Percentiles rank a stretch among this genome's conserved stretches.
Conservation (phyloP, 2,329 filamentous ascomycete genomes). For the Cladophialophora immunda region DNA sequence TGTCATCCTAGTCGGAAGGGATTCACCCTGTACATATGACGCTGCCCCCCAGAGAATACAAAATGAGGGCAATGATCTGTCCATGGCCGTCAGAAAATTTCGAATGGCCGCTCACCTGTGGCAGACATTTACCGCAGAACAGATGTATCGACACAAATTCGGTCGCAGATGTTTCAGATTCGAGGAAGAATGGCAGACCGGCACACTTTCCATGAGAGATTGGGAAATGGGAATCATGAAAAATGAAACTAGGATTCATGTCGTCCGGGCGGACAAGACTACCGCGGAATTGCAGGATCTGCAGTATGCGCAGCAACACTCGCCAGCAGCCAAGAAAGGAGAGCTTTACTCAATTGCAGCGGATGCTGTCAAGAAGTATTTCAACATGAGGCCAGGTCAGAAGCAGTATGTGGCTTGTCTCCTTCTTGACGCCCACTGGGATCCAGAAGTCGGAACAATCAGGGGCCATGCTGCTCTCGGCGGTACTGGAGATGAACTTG, state of each 20-base stretch:
- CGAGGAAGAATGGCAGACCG: conserved; percentile 93
- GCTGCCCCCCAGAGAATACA: conserved; percentile 77
- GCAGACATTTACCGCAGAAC: conserved; percentile 96
- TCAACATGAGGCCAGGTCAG: conserved; percentile 77
- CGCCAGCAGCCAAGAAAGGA: conserved; percentile 72
- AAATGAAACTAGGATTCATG: conserved; percentile 88
- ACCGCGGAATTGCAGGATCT: conserved; percentile 83
- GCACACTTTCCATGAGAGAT: conserved; percentile 80
- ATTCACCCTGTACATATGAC: conserved; percentile 87
- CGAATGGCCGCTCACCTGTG: conserved; percentile 95
- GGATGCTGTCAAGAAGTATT: conserved; percentile 80
- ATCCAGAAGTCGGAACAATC: conserved; percentile 73
- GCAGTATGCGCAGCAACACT: conserved; percentile 79
- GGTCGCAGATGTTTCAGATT: conserved; percentile 87
- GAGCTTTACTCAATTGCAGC: conserved; percentile 80
- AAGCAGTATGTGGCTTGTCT: conserved; percentile 88
- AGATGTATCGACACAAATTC: conserved; percentile 90
- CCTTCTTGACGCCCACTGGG: conserved; percentile 89
- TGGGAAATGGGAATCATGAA: conserved; percentile 75
- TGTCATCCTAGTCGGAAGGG: conserved; percentile 84
- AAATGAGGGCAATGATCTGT: conserved; percentile 82
- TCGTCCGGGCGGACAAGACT: conserved; percentile 84
- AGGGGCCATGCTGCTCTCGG: conserved; percentile 86
- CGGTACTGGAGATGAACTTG: conserved; percentile 71
- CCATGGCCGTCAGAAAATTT: conserved; percentile 86